phyloP scores from a whole-genome alignment of 371 early-diverging fungal species.

The Mortierella sp. region DNA sequence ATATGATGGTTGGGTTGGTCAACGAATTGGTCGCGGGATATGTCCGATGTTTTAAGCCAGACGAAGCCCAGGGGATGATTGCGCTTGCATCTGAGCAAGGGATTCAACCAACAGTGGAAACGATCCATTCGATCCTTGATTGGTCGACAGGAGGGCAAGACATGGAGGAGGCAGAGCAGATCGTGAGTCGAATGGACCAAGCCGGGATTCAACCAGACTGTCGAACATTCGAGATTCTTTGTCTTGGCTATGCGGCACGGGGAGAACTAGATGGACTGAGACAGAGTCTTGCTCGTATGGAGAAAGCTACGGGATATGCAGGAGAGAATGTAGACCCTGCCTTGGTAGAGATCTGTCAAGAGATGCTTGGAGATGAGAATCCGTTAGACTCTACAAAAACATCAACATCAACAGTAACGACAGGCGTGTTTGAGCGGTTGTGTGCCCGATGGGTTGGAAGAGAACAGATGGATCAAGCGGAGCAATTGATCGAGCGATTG shows the following conservation, averaged over 20 bases:
- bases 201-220: conserved; percentile 26
- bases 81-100: conserved; percentile 21
- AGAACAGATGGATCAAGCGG: conserved; percentile 29
- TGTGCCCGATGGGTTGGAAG: conserved; percentile 38
- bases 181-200: conserved; percentile 22
- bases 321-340: neutral
- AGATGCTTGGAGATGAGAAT: conserved; percentile 18
- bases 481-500: conserved; percentile 20
- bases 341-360: neutral
- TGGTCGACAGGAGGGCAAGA: conserved; percentile 27
- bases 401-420: neutral
- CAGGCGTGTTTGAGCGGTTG: conserved; percentile 12
- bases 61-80: conserved; percentile 31
- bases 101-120: conserved; percentile 24
- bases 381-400: neutral
- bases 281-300: conserved; percentile 27
- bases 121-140: conserved; percentile 31
- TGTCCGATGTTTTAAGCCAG: conserved; percentile 13
- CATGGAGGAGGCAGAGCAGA: conserved; percentile 28
- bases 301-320: conserved; percentile 17
- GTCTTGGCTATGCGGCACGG: conserved; percentile 34
- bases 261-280: conserved; percentile 20
- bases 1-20: conserved; percentile 7
- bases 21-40: conserved; percentile 33
- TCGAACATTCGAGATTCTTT: conserved; percentile 40